These are phyloP conservation scores for Tritrichomonas foetus DNA, from an alignment of 208 protist species.

Conservation along the genomic window DNA sequence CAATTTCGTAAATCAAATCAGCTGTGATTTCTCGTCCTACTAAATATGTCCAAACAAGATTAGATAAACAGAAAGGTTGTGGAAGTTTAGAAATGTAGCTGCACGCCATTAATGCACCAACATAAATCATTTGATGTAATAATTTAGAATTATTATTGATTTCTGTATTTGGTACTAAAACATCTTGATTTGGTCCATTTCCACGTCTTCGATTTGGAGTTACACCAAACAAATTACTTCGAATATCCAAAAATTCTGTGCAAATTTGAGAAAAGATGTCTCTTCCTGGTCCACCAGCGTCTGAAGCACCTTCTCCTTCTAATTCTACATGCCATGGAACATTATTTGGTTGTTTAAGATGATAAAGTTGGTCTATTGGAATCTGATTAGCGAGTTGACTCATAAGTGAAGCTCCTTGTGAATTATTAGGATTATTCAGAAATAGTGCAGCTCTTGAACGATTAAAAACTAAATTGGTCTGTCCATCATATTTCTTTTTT, in stretches of 20 bases:
- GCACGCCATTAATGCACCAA: neutral
- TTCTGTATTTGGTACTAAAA: neutral
- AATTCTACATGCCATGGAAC: neutral
- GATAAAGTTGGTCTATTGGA: neutral
- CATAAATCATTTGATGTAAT: neutral
- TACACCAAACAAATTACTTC: neutral
- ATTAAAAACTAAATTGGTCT: neutral
- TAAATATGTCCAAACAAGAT: neutral
- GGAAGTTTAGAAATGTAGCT: neutral
- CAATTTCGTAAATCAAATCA: neutral
- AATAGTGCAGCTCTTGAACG: neutral
- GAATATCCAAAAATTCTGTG: neutral
- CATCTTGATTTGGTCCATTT: neutral
- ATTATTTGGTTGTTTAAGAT: neutral
- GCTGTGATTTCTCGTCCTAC: neutral
- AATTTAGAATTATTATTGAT: too few relatives aligned
- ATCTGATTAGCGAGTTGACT: neutral
- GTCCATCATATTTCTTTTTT: neutral
- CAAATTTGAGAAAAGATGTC: neutral
- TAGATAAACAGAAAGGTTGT: neutral
- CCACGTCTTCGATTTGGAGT: neutral
- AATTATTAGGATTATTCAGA: neutral
- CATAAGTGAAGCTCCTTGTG: neutral
- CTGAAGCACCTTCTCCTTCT: neutral
- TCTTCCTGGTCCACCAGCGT: neutral